Percentiles rank a stretch among this genome's conserved stretches.
Conservation (phyloP, 192 early-diverging fungal genomes). For the Glomus cerebriforme region DNA sequence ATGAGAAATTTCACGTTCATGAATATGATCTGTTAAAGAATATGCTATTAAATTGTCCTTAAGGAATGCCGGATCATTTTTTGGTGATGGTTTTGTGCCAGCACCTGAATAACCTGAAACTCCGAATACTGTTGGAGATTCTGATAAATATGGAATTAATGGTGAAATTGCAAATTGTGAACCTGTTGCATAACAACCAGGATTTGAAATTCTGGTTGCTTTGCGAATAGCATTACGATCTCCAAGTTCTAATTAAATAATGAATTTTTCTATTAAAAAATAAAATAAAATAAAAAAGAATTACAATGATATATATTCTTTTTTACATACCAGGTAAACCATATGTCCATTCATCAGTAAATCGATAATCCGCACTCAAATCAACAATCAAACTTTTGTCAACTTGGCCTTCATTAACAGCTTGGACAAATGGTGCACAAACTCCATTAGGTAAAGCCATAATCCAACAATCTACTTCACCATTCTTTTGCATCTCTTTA, state of each 20-base stretch:
- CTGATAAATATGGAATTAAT: constrained; percentile 66
- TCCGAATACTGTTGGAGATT: constrained; percentile 83
- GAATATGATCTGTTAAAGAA: constrained; percentile 91
- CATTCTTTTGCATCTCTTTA: constrained; percentile 52
- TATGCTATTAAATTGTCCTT: constrained; percentile 93
- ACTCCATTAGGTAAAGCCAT: constrained; percentile 96
- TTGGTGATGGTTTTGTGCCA: constrained; percentile 94
- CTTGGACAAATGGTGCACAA: constrained; percentile 89
- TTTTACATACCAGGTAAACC: constrained; percentile 63
- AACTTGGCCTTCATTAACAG: constrained; percentile 61
- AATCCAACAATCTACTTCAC: constrained; percentile 93
- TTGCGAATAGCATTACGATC: constrained; percentile 65
- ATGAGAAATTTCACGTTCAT: constrained; percentile 89
- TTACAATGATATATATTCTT: background rate
- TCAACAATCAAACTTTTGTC: constrained; percentile 72
- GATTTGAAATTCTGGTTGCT: constrained; percentile 85
- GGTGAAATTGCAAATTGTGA: constrained; percentile 90
- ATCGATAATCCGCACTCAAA: constrained; percentile 93
- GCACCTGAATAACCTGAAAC: constrained; percentile 99
- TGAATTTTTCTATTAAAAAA: background rate
- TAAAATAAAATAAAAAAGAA: background rate
- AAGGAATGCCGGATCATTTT: constrained; percentile 89
- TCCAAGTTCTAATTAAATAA: constrained; percentile 56
- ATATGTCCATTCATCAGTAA: constrained; percentile 85
- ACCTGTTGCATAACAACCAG: constrained; percentile 99